Evolutionary conservation across 2,329 filamentous ascomycete genomes (phyloP), one percentile per base, ranked within the genome.

Genomic region (Scedosporium boydii): DNA sequence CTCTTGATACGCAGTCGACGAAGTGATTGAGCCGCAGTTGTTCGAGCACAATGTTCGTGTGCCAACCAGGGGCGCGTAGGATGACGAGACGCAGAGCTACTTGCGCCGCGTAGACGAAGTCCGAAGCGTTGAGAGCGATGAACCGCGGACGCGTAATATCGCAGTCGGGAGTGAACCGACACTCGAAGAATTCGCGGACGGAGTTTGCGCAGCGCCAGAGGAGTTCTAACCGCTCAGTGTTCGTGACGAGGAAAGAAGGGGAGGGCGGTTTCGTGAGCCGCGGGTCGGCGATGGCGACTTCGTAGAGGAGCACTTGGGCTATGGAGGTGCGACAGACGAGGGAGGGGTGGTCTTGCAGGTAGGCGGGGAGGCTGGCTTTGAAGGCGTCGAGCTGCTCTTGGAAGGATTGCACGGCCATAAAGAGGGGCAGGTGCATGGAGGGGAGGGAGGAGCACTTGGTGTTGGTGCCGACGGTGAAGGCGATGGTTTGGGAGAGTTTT

Each of bases 401-500:
- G 51, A 82, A 78, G 0, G 72, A 73, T 58, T 75, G 73, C 10
- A 82, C 70, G 23, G 80, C 69, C 66, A 77, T 72, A 4, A 69
- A 68, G 9, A 80, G 68, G 12, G 79, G 76, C 3, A 78, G 65
- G 27, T 74, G 75, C 68, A 73, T 72, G 9, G 69, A 66, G 41
- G 68, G 69, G 58, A 72, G 69, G 59, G 62, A 65, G 29, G 68
- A 66, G 53, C 42, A 61, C 65, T 60, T 67, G 65, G 69, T 72
- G 65, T 67, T 69, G 48, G 66, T 68, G 48, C 48, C 48, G 65
- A 80, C 72, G 1, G 76, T 74, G 29, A 76, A 67, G 4, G 75
- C 75, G 48, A 82, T 80, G 4, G 75, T 74, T 66, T 82, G 80
- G 0, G 77, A 71, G 1, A 82, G 71, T 66, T 79, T 77, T 69